Conservation (phyloP, 2,329 filamentous ascomycete genomes). For the Zarea fungicola region DNA sequence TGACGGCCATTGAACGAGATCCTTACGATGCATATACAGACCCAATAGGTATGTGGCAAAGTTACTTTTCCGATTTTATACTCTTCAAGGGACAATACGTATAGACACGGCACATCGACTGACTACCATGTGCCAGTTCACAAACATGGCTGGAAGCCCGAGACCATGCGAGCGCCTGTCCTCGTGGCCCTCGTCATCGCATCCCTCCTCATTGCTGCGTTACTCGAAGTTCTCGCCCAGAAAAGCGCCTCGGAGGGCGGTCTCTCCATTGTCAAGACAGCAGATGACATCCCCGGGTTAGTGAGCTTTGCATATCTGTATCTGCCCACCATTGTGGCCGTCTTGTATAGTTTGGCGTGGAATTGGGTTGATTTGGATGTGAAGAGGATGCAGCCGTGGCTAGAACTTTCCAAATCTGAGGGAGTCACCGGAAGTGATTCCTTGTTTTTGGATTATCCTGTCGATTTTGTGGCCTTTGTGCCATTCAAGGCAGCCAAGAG, state of each 20-base stretch:
- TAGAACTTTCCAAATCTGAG: constrained; percentile 44
- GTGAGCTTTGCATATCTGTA: constrained; percentile 42
- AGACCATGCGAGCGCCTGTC: constrained; percentile 22
- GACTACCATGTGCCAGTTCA: no score
- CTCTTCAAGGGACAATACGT: no score
- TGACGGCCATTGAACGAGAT: background rate
- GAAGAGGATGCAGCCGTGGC: constrained; percentile 55
- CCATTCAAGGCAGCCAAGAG: constrained; percentile 25
- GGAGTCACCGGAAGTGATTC: constrained; percentile 43
- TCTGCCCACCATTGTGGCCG: constrained; percentile 47
- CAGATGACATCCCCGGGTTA: constrained; percentile 29
- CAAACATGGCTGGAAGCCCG: constrained; percentile 2
- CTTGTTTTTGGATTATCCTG: constrained; percentile 49
- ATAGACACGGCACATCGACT: no score
- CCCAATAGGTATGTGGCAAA: background rate
- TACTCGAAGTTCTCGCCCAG: constrained; percentile 40
- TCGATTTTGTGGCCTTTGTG: constrained; percentile 30
- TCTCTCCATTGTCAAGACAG: constrained; percentile 22
- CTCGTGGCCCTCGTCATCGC: constrained; percentile 31
- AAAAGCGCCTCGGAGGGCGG: constrained; percentile 37
- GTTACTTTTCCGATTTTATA: no score
- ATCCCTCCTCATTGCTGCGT: constrained; percentile 34
- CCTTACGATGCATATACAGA: background rate
- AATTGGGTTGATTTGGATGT: constrained; percentile 55
- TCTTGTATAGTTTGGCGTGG: constrained; percentile 53